These are phyloP conservation scores for Colletotrichum cuscutae DNA, from an alignment of 2,329 filamentous ascomycete genomes.

Conservation along the genomic window DNA sequence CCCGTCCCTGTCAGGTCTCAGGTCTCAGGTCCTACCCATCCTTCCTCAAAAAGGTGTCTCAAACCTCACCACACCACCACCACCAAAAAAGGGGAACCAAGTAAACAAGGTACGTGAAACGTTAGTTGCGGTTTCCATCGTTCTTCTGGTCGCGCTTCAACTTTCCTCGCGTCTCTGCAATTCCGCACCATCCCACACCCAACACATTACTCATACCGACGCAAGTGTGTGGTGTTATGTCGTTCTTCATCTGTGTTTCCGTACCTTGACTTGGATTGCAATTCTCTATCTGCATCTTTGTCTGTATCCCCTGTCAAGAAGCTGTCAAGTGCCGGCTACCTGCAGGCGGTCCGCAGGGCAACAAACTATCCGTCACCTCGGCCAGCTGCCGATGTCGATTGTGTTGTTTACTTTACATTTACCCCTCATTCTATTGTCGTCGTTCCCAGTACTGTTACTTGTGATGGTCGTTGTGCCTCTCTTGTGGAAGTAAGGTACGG, in stretches of 20 bases:
- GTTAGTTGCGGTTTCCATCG: background rate
- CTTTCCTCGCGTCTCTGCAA: background rate
- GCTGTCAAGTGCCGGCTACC: conserved; percentile 34
- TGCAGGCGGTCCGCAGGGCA: conserved; percentile 10
- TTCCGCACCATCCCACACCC: background rate
- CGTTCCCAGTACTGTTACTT: background rate
- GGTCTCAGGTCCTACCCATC: conserved; percentile 8
- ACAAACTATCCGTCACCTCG: background rate
- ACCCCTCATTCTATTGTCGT: background rate
- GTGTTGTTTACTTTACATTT: background rate
- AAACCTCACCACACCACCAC: background rate
- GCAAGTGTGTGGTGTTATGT: background rate
- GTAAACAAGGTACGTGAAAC: conserved; percentile 3
- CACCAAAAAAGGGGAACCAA: background rate
- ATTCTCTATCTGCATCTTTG: background rate
- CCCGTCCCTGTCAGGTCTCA: conserved; percentile 17
- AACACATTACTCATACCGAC: background rate
- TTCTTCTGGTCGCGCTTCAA: background rate
- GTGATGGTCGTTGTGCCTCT: background rate
- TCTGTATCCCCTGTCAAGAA: conserved; percentile 20
- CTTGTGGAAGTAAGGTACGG: background rate
- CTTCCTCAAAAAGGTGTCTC: conserved; percentile 3
- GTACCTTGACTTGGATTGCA: background rate
- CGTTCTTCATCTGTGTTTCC: background rate
- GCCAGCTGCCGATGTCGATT: background rate